Evolutionary conservation across 352 stramenopile species (phyloP), one percentile per base, ranked within the genome.

Genomic region (Plasmopara viticola): DNA sequence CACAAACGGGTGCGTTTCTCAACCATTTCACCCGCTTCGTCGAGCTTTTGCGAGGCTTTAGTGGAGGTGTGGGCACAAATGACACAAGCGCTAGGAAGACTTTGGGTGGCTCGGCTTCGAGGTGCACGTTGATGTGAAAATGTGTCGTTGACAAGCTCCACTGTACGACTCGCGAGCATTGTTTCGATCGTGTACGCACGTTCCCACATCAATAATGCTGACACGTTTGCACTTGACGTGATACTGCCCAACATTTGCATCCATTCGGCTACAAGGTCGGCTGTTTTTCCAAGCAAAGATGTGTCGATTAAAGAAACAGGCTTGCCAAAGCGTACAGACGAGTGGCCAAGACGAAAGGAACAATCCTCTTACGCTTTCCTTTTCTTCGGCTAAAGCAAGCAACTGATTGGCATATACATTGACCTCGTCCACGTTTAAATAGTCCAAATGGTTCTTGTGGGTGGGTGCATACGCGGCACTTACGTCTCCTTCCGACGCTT

Each of bases 371-470:
- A 94, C 71, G 38, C 72, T 87, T 58, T 96, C 86, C 44, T 82
- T 87, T 53, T 84, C 57, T 61, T 96, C 95, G n/a, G 83, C 74
- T 28, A 87, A 88, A 43, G 84, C 86, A n/a, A 96, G 70, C 29
- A 95, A 51, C 54, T 96, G 83, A 51, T 89, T 87, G 4, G 80
- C 79, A 53, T 96, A 96, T 37, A 85, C 80, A 54, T 88, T 69
- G 9, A 90, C 82, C 61, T 96, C 86, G 53, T 90, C 86, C 7
- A 92, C 80, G 28, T 90, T 86, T 28, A 96, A 60, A 56, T 95
- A 96, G 62, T 96, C 87, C 50, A 96, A 57, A 49, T 96, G 86
- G 35, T 68, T 89, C 63, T 94, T 88, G 66, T 96, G 87, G 20
- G 87, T 95, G 13, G 87, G 87, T 9, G 85, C 73, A n/a, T n/a